phyloP scores from a whole-genome alignment of 345 rosid species.

The Eucalyptus erythrocorys region DNA sequence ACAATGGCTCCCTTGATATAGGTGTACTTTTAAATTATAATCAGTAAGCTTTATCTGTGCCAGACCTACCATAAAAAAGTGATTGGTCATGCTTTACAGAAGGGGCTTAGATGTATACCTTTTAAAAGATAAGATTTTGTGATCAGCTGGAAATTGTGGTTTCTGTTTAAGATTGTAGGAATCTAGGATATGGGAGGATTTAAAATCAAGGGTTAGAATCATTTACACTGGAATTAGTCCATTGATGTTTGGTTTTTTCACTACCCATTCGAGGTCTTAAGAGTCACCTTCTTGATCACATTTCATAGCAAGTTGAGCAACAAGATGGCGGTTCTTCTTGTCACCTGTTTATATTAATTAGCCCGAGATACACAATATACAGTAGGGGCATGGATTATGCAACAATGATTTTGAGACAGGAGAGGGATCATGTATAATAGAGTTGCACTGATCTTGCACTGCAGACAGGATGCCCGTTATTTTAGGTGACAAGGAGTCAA shows the following conservation, averaged over 20 bases:
- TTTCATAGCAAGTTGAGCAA: background rate
- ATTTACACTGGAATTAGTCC: background rate
- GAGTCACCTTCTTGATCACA: background rate
- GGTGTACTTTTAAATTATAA: background rate
- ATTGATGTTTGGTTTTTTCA: background rate
- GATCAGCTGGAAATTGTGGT: background rate
- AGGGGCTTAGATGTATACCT: background rate
- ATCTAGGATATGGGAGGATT: background rate
- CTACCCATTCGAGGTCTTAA: background rate
- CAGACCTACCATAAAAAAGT: background rate
- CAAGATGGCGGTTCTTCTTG: background rate
- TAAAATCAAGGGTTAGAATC: background rate
- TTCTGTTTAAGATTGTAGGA: background rate
- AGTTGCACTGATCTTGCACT: background rate
- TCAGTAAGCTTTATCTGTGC: background rate
- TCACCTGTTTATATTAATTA: background rate
- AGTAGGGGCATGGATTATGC: background rate
- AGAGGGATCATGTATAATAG: background rate
- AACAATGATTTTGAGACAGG: background rate
- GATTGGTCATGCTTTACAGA: background rate
- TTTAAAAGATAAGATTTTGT: background rate
- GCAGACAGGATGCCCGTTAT: constrained; percentile 93
- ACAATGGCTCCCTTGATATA: background rate
- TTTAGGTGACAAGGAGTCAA: constrained; percentile 55
- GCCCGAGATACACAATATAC: background rate